A percentile compares a stretch with the other conserved stretches of the same genome.
Evolutionary conservation across 805 yeast genomes (phyloP).

Genomic region (Yamadazyma takamatsuzukensis): DNA sequence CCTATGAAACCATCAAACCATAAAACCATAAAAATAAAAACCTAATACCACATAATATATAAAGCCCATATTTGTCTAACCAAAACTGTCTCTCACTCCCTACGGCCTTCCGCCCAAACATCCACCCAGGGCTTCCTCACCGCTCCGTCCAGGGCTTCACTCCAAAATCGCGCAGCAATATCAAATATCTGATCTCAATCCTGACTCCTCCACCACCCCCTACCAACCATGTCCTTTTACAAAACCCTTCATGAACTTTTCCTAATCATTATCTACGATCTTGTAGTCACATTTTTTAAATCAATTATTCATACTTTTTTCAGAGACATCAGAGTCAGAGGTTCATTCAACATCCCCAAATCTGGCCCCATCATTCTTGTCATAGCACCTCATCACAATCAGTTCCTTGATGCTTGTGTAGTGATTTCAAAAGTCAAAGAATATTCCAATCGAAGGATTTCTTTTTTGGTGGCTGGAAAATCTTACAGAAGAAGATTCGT

Average conservation of each 20-base stretch:
- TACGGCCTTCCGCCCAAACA: too few species aligned
- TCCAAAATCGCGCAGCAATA: too few species aligned
- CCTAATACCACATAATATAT: too few species aligned
- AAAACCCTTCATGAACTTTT: background rate
- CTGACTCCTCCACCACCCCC: too few species aligned
- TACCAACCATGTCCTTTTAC: too few species aligned
- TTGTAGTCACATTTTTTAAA: constrained; percentile 30
- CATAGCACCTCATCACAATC: constrained; percentile 43
- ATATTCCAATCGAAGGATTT: constrained; percentile 26
- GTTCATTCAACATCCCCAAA: constrained; percentile 36
- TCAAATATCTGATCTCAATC: too few species aligned
- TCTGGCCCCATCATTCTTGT: constrained; percentile 37
- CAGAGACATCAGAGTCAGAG: constrained; percentile 36
- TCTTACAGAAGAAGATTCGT: constrained; percentile 29
- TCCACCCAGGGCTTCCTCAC: too few species aligned
- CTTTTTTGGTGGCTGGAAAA: constrained; percentile 36
- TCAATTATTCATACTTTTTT: constrained; percentile 37
- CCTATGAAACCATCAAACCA: too few species aligned
- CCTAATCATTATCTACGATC: constrained; percentile 16
- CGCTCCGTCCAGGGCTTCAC: too few species aligned
- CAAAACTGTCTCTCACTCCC: too few species aligned
- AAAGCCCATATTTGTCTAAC: too few species aligned
- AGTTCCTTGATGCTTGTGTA: constrained; percentile 37
- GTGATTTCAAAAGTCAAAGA: constrained; percentile 35
- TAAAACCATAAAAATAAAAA: too few species aligned